These are phyloP conservation scores for Sapria himalayana DNA, from an alignment of 345 rosid species.

Conservation along the genomic window DNA sequence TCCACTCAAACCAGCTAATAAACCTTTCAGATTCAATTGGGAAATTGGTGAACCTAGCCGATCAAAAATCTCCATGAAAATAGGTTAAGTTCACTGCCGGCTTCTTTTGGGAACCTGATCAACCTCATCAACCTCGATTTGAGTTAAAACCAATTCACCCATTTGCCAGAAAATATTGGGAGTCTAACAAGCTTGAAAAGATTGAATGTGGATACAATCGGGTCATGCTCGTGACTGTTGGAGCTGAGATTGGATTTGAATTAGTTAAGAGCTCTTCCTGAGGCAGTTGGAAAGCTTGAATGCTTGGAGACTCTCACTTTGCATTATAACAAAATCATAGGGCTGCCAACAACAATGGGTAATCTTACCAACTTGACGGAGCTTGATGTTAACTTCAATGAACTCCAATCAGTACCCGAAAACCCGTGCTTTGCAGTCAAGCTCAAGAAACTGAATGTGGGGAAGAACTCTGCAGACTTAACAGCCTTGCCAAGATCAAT, in stretches of 20 bases:
- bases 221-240: constrained; percentile 22
- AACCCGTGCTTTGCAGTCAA: constrained; percentile 24
- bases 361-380: constrained; percentile 32
- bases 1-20: constrained; percentile 38
- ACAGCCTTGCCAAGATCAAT: constrained; percentile 37
- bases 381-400: constrained; percentile 55
- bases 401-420: constrained; percentile 34
- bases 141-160: constrained; percentile 29
- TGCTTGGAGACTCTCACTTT: constrained; percentile 28
- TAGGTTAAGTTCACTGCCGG: constrained; percentile 25
- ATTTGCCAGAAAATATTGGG: constrained; percentile 28
- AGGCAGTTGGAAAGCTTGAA: constrained; percentile 36
- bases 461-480: constrained; percentile 44
- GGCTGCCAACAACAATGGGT: constrained; percentile 37
- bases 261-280: constrained; percentile 42
- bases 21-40: constrained; percentile 45
- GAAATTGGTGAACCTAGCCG: constrained; percentile 22
- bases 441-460: constrained; percentile 35
- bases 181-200: constrained; percentile 22
- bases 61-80: constrained; percentile 45
- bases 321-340: constrained; percentile 39
- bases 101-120: constrained; percentile 28
- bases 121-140: constrained; percentile 23
- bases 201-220: constrained; percentile 30
- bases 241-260: constrained; percentile 48